Percentiles rank a stretch among this genome's conserved stretches.
phyloP scores from a whole-genome alignment of 139 green algal genomes.

The Diplosphaera chodatii region DNA sequence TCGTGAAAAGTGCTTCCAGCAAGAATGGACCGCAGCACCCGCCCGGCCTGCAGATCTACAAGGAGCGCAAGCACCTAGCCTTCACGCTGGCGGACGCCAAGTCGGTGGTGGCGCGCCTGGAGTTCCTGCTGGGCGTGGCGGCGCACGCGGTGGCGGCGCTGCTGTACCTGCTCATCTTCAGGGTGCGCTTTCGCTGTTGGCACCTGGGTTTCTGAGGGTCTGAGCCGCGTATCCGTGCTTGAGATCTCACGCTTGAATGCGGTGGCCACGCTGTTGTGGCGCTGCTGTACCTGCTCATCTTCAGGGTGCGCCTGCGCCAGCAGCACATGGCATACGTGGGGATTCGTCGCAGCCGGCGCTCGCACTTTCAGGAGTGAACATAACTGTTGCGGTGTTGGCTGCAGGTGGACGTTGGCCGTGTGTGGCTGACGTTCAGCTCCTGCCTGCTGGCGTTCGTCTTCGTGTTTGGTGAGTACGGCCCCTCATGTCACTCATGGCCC shows the following conservation, averaged over 20 bases:
- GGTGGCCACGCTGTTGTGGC: conserved; percentile 7
- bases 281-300: conserved; percentile 19
- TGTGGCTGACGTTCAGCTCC: conserved; percentile 29
- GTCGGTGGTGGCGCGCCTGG: conserved; percentile 17
- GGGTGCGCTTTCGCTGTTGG: too few relatives aligned
- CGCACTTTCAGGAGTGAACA: too few relatives aligned
- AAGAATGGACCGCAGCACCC: too few relatives aligned
- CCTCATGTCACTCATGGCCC: too few relatives aligned
- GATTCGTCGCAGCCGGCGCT: too few relatives aligned
- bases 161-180: conserved; percentile 14
- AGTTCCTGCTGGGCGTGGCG: conserved; percentile 12
- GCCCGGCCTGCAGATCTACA: conserved; percentile 19
- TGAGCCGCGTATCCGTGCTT: too few relatives aligned
- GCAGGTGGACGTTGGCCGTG: conserved; percentile 29
- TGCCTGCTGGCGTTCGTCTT: conserved; percentile 30
- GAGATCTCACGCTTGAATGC: too few relatives aligned
- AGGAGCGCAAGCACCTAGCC: conserved; percentile 30
- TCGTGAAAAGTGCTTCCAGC: too few relatives aligned
- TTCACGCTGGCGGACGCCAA: conserved; percentile 28
- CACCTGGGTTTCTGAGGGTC: too few relatives aligned
- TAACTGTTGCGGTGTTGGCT: too few relatives aligned
- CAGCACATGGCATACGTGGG: too few relatives aligned
- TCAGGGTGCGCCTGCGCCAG: too few relatives aligned
- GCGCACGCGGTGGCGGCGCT: conserved; percentile 11
- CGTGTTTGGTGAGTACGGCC: conserved; percentile 33